A percentile compares a stretch with the other conserved stretches of the same genome.
These are phyloP conservation scores for Draba incana DNA, from an alignment of 345 rosid species.

Conservation along the genomic window DNA sequence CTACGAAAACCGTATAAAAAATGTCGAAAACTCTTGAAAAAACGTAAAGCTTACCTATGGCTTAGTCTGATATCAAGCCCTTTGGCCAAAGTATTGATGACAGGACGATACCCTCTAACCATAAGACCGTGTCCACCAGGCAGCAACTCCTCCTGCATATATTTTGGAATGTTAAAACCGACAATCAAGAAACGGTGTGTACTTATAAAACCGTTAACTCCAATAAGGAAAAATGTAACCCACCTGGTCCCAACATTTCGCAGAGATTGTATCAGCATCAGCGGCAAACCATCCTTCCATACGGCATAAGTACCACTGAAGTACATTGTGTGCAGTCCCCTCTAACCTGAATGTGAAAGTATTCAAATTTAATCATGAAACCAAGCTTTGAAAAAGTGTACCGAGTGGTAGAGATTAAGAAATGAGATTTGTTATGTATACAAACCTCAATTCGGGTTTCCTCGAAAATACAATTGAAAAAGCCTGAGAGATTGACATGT, in stretches of 20 bases:
- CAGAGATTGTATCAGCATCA: slow-evolving; percentile 92
- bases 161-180: not conserved
- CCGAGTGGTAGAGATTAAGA: not conserved
- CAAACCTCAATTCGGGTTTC: slow-evolving; percentile 85
- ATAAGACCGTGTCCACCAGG: slow-evolving; percentile 99
- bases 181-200: not conserved
- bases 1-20: not conserved
- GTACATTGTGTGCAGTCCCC: slow-evolving; percentile 77
- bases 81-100: slow-evolving; percentile 90
- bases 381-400: slow-evolving; percentile 10
- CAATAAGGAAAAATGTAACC: slow-evolving; percentile 1
- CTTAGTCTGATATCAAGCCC: slow-evolving; percentile 85
- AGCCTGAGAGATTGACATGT: slow-evolving; percentile 74
- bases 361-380: slow-evolving; percentile 11
- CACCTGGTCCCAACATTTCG: slow-evolving; percentile 89
- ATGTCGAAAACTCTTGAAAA: not conserved
- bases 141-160: slow-evolving; percentile 76
- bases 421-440: not conserved
- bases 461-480: slow-evolving; percentile 71
- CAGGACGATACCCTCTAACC: slow-evolving; percentile 98
- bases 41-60: slow-evolving; percentile 59
- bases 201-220: not conserved
- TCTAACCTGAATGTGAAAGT: slow-evolving; percentile 56
- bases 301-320: slow-evolving; percentile 96
- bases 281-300: slow-evolving; percentile 99